Evolutionary conservation across 1,284 basidiomycete species (phyloP), one percentile per base, ranked within the genome.

Genomic region (Trichosporon ovoides): DNA sequence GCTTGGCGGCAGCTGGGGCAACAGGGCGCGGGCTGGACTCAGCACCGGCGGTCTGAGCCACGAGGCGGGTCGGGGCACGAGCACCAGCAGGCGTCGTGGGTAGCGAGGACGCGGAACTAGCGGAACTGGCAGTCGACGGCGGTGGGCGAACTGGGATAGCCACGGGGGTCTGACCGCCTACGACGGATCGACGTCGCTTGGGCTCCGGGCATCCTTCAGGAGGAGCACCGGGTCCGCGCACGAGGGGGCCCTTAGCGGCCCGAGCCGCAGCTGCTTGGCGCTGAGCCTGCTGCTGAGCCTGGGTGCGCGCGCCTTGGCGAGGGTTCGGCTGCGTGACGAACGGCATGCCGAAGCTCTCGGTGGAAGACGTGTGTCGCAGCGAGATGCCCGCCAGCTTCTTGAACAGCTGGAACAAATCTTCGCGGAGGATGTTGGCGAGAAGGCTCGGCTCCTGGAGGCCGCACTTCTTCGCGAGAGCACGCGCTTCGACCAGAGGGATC

Each of bases 141-240:
- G 43, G 43, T 16, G 43, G 43, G 43, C 43, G 43, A 3, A 48
- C 43, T 14, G 38, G 28, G 28, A 38, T 34, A 19, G 38, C 52
- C 13, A 34, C 37, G 13, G 38, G 52, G 1, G 38, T 36, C 9
- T 62, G n/a, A 60, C 40, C 40, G 16, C 37, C 68, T 16, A 72
- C 68, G 16, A 69, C 72, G 20, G 71, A 67, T 33, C 73, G 61
- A 33, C 74, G 63, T 11, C 74, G 62, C 60, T 76, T 76, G 11
- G 74, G 68, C 43, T 70, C 66, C 12, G 72, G 72, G 38, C 66
- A 69, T 1, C 68, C 70, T 2, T 74, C 74, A 6, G 68, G 71
- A 19, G 64, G 66, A 13, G 65, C 60, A 10, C 64, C 66, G 1
- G 72, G 68, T 3, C 61, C 52, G 36, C 74, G 64, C 14, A 74